Conservation (phyloP, 768 basidiomycete genomes). For the Chalciporus pseudorubinellus region DNA sequence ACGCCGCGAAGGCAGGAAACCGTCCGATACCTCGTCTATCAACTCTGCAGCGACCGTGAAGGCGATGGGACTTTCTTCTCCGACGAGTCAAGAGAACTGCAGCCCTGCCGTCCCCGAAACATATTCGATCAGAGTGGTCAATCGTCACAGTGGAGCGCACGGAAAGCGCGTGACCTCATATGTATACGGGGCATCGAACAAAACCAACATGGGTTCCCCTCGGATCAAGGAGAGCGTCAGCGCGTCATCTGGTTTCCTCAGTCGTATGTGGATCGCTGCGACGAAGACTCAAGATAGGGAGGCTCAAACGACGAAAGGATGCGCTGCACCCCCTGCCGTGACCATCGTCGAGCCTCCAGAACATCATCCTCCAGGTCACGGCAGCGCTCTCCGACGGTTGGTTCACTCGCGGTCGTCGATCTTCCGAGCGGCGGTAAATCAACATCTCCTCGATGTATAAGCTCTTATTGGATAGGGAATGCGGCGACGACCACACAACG, state of each 20-base stretch:
- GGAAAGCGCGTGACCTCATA: constrained; percentile 28
- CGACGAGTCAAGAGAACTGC: constrained; percentile 14
- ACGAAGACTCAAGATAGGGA: constrained; percentile 39
- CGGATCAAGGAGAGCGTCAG: constrained; percentile 39
- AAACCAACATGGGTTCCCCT: constrained; percentile 16
- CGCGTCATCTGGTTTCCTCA: constrained; percentile 50
- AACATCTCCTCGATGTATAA: constrained; percentile 29
- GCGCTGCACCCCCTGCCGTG: constrained; percentile 14
- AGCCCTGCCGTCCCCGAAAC: constrained; percentile 13
- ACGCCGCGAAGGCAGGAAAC: constrained; percentile 41
- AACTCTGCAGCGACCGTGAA: constrained; percentile 37
- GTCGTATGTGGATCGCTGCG: constrained; percentile 73
- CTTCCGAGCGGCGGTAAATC: constrained; percentile 33
- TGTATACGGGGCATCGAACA: constrained; percentile 24
- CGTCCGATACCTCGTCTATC: constrained; percentile 33
- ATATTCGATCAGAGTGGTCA: constrained; percentile 28
- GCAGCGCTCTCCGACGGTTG: constrained; percentile 39
- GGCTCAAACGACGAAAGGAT: constrained; percentile 6
- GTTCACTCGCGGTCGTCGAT: constrained; percentile 46
- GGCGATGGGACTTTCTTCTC: constrained; percentile 25
- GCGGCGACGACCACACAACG: constrained; percentile 15
- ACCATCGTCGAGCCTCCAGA: constrained; percentile 28
- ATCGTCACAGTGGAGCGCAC: constrained; percentile 22
- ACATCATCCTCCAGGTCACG: constrained; percentile 26
- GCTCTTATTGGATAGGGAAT: constrained; percentile 1